A percentile compares a stretch with the other conserved stretches of the same genome.
Conservation (phyloP, 2,329 filamentous ascomycete genomes). For the Cylindrodendrum hubeiense region DNA sequence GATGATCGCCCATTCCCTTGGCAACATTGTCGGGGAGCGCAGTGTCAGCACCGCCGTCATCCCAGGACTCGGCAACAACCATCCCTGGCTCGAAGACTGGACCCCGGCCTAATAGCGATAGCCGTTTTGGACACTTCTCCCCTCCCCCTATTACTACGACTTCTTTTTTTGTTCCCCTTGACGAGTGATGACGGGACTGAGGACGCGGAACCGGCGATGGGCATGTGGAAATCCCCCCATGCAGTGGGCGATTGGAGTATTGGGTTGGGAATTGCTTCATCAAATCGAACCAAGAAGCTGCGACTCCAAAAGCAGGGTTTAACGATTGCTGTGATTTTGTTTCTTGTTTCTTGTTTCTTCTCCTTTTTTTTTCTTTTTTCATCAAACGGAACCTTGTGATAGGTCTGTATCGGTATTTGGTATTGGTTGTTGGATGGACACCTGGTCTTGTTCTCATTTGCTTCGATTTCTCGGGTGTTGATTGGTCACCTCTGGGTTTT, state of each 20-base stretch:
- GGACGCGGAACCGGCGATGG: slow-evolving; percentile 18
- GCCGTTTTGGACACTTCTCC: slow-evolving; percentile 12
- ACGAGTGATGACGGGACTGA: slow-evolving; percentile 33
- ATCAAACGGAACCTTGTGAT: background rate
- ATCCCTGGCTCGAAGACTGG: slow-evolving; percentile 43
- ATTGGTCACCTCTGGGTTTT: slow-evolving; percentile 7
- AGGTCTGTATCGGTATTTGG: background rate
- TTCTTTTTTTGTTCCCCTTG: slow-evolving; percentile 13
- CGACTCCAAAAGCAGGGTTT: slow-evolving; percentile 7
- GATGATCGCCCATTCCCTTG: slow-evolving; percentile 43
- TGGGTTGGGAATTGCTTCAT: slow-evolving; percentile 10
- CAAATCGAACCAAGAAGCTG: slow-evolving; percentile 2
- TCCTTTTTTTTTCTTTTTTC: too few species aligned
- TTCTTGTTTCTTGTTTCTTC: too few species aligned
- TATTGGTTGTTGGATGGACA: background rate
- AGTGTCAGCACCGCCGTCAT: slow-evolving; percentile 41
- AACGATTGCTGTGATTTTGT: background rate
- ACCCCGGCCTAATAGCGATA: slow-evolving; percentile 30
- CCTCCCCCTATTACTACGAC: background rate
- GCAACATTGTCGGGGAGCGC: slow-evolving; percentile 43
- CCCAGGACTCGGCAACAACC: slow-evolving; percentile 31
- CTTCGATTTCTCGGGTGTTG: background rate
- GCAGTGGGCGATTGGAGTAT: slow-evolving; percentile 16
- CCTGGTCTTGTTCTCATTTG: background rate
- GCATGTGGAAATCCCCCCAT: background rate